Evolutionary conservation across 176 grass and related monocot genomes (phyloP).

Genomic region (Aegilops speltoides): DNA sequence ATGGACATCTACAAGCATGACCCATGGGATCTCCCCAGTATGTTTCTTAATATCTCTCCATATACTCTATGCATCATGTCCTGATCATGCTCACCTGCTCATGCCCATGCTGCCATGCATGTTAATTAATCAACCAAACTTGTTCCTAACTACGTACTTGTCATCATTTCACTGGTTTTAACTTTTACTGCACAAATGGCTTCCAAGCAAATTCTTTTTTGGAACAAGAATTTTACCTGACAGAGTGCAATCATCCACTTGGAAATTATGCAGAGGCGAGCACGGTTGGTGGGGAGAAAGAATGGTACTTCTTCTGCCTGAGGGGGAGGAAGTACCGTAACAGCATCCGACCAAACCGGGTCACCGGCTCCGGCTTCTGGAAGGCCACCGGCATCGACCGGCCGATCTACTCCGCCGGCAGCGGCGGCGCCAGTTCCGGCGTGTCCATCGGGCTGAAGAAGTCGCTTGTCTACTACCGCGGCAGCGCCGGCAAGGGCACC

Average conservation of each 20-base stretch:
- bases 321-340: conserved; percentile 96
- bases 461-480: conserved; percentile 85
- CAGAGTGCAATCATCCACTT: neutral
- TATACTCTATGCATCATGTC: too few species aligned
- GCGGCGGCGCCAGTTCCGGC: neutral
- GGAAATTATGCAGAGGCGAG: conserved; percentile 40
- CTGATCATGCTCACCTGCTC: neutral
- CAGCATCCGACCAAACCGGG: conserved; percentile 95
- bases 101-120: too few species aligned
- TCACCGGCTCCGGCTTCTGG: conserved; percentile 94
- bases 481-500: conserved; percentile 84
- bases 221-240: neutral
- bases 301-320: conserved; percentile 98
- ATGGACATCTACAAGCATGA: conserved; percentile 91
- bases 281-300: conserved; percentile 70
- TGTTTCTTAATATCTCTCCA: neutral
- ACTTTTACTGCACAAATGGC: too few species aligned
- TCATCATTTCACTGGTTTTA: neutral
- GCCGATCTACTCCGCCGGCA: conserved; percentile 54
- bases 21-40: conserved; percentile 94
- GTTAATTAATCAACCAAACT: too few species aligned
- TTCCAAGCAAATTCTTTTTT: neutral
- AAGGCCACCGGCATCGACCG: conserved; percentile 95
- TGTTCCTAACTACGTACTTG: too few species aligned
- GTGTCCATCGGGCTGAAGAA: conserved; percentile 84